Evolutionary conservation across 2,329 filamentous ascomycete species (phyloP), one percentile per base, ranked within the genome.

Genomic region (Sarocladium kiliense): DNA sequence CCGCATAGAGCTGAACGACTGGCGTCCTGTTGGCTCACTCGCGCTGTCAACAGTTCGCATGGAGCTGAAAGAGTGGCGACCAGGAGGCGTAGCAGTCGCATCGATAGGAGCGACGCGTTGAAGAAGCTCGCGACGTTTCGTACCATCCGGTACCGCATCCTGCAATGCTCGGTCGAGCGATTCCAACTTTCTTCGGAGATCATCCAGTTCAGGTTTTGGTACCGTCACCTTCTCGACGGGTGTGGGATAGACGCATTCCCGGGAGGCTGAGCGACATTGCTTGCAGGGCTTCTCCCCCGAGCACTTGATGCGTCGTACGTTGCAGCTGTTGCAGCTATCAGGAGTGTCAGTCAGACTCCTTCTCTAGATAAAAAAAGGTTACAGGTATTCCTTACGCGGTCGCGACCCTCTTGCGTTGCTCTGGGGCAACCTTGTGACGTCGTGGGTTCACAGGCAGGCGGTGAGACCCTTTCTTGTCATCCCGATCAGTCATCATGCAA

Each of bases 301-400:
- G 64, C 77, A 80, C 60, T 77, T 79, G 63, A 78, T 75, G 56
- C 77, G 73, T 44, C 77, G 74, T 45, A 78, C 63, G 65, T 80
- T 80, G 67, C 77, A 80, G 63, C 67, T 73, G 61, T 80, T 80
- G 68, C 77, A 80, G 56, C 77, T 51, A 16, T 79, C 16, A 12
- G 19, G 16, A 10, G 16, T 39, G 32, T 53, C 27, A 39, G 14
- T 36, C 6, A 11, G 6, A 9, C 18, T 16, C 6, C 16, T 9
- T 51, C 12, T 25, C 23, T 51, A 11, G 36, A 39, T 5, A 39
- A 39, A 19, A 23, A 27, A 3, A 14, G 44, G 7, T 11, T 3
- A 10, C 27, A n/a, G 3, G 12, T 9, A 23, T 26, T 14, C 72
- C 75, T 72, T 66, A 79, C 77, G 77, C 77, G 55, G 74, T 77